These are phyloP conservation scores for Epicoccum sorghinum DNA, from an alignment of 2,329 filamentous ascomycete genomes.

Conservation along the genomic window DNA sequence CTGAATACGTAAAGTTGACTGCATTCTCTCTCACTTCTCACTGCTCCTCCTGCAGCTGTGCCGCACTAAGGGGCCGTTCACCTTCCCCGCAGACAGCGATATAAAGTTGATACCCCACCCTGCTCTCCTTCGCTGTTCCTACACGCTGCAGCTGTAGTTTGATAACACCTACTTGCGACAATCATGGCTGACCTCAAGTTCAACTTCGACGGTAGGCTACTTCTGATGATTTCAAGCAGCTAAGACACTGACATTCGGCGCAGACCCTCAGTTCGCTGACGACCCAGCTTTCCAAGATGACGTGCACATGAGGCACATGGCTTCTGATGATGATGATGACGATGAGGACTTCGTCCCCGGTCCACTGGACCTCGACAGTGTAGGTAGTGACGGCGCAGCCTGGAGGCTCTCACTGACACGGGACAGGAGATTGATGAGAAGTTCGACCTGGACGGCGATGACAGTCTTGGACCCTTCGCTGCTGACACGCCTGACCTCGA, in stretches of 20 bases:
- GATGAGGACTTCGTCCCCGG: conserved; percentile 14
- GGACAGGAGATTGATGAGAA: conserved; percentile 20
- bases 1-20: too few relatives aligned
- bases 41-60: neutral
- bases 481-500: conserved; percentile 14
- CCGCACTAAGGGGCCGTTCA: conserved; percentile 2
- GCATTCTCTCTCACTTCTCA: neutral
- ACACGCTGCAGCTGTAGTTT: neutral
- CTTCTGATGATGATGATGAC: conserved; percentile 1
- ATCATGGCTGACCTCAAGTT: conserved; percentile 23
- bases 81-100: neutral
- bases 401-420: conserved; percentile 4
- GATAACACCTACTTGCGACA: neutral
- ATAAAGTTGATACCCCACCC: neutral
- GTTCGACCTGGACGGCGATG: conserved; percentile 26
- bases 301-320: conserved; percentile 12
- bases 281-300: conserved; percentile 4
- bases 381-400: neutral
- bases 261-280: conserved; percentile 17
- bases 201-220: conserved; percentile 22
- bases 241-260: conserved; percentile 2
- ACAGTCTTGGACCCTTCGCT: conserved; percentile 6
- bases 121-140: neutral
- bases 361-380: conserved; percentile 6
- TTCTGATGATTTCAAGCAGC: neutral